Percentiles rank a stretch among this genome's conserved stretches.
Evolutionary conservation across 139 green algal species (phyloP).

Genomic region (Mesotaenium endlicherianum): DNA sequence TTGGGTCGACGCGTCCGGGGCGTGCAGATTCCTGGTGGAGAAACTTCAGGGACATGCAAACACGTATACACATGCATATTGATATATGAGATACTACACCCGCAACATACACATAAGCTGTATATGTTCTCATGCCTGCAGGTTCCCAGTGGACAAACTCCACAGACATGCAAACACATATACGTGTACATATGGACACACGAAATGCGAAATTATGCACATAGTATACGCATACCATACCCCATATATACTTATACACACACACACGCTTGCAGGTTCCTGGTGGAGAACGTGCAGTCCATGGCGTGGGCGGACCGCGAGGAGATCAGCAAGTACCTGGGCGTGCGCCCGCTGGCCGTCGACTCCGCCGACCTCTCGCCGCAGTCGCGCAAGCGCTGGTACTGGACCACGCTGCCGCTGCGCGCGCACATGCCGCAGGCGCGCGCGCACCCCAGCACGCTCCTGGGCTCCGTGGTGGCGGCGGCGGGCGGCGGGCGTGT

Average conservation of each 20-base stretch:
- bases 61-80: background rate
- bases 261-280: conserved; percentile 17
- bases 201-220: background rate
- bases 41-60: background rate
- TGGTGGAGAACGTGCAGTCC: conserved; percentile 31
- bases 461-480: background rate
- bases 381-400: background rate
- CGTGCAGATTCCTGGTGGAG: too few species aligned
- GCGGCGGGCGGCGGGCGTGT: background rate
- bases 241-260: background rate
- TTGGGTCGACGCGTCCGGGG: too few species aligned
- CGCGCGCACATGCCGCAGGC: background rate
- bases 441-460: background rate
- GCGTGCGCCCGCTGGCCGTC: conserved; percentile 8
- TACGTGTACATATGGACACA: background rate
- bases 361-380: conserved; percentile 15
- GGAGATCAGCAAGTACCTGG: conserved; percentile 23
- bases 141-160: background rate
- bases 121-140: background rate
- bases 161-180: background rate
- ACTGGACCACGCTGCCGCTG: conserved; percentile 34
- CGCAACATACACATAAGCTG: background rate
- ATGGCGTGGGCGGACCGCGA: conserved; percentile 22
- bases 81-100: background rate
- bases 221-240: background rate